phyloP scores from a whole-genome alignment of 495 filamentous ascomycete genomes.

The Lasiosphaeriaceae sp. region DNA sequence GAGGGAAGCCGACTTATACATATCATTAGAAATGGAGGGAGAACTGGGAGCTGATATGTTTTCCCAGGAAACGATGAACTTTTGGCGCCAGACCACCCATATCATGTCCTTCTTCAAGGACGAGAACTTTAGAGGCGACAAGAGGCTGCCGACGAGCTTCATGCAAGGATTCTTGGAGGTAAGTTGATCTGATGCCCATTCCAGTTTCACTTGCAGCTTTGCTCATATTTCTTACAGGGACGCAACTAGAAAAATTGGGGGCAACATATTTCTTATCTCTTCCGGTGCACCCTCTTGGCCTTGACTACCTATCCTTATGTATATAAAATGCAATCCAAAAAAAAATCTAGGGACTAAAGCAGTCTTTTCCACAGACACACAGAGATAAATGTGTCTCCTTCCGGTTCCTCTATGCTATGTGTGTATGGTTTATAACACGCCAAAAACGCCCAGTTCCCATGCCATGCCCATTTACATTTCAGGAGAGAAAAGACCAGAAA shows the following conservation, averaged over 20 bases:
- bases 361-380: background rate
- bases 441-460: conserved; percentile 24
- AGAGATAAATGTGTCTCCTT: background rate
- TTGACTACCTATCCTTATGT: conserved; percentile 19
- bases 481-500: background rate
- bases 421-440: conserved; percentile 14
- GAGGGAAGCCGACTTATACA: conserved; percentile 2
- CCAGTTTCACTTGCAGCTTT: background rate
- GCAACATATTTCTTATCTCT: background rate
- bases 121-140: conserved; percentile 70
- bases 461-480: background rate
- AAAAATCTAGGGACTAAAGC: background rate
- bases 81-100: conserved; percentile 96
- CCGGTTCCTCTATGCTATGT: conserved; percentile 10
- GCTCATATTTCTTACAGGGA: conserved; percentile 33
- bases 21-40: background rate
- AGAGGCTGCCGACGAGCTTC: conserved; percentile 78
- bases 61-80: conserved; percentile 92
- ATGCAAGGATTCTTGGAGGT: conserved; percentile 92
- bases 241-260: conserved; percentile 41
- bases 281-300: no score
- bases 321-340: conserved; percentile 26
- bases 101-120: conserved; percentile 94
- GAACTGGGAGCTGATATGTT: conserved; percentile 8
- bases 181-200: conserved; percentile 16